Percentiles rank a stretch among this genome's conserved stretches.
Conservation (phyloP, 108 stramenopile species). For the Stephanodiscus triporus region DNA sequence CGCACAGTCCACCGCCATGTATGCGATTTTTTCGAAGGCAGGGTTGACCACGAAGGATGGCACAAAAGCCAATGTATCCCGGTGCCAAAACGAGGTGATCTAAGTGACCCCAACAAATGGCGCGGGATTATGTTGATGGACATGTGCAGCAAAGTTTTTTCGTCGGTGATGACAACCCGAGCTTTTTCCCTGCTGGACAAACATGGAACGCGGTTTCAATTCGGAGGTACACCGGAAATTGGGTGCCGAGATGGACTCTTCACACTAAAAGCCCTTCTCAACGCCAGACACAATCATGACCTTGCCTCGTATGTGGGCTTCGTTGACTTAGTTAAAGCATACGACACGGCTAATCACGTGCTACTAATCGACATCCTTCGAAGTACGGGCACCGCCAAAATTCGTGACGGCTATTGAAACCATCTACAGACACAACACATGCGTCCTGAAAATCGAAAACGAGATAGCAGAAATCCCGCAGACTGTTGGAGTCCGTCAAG, state of each 20-base stretch:
- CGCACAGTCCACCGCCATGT: neutral
- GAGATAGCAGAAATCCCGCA: neutral
- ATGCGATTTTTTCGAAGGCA: neutral
- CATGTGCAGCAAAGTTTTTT: conserved; percentile 11
- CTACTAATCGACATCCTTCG: conserved; percentile 10
- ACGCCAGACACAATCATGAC: neutral
- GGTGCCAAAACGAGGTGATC: conserved; percentile 1
- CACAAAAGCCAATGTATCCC: neutral
- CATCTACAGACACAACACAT: conserved; percentile 7
- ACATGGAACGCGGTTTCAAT: conserved; percentile 22
- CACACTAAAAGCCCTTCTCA: conserved; percentile 16
- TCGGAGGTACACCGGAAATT: conserved; percentile 4
- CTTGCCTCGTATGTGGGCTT: conserved; percentile 1
- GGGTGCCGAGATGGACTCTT: conserved; percentile 21
- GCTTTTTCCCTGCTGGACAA: neutral
- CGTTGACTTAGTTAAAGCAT: conserved; percentile 29
- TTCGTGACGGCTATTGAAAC: neutral
- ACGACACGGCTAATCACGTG: conserved; percentile 23
- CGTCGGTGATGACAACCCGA: neutral
- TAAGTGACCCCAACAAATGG: conserved; percentile 10
- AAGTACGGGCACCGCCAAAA: conserved; percentile 24
- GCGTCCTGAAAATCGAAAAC: neutral
- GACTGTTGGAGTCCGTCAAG: conserved; percentile 5
- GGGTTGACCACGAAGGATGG: conserved; percentile 2
- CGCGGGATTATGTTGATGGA: conserved; percentile 18